Percentiles rank a stretch among this genome's conserved stretches.
These are phyloP conservation scores for Phoma herbarum DNA, from an alignment of 2,329 filamentous ascomycete species.

Conservation along the genomic window DNA sequence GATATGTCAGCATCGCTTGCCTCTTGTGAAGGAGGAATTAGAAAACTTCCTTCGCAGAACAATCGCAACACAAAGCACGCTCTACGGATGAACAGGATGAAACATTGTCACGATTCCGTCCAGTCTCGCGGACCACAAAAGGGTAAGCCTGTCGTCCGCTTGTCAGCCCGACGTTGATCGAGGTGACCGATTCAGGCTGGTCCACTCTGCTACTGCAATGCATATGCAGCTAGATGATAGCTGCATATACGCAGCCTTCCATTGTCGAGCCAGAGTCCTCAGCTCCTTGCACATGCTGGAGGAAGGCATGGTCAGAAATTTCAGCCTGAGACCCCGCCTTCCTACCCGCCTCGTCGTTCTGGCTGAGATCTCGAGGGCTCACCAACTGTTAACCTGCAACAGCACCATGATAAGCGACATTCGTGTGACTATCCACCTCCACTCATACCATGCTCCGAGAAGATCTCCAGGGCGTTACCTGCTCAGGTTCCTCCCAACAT, in stretches of 20 bases:
- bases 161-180: slow-evolving; percentile 31
- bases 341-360: slow-evolving; percentile 15
- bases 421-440: not conserved
- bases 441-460: not conserved
- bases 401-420: not conserved
- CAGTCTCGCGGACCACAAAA: slow-evolving; percentile 10
- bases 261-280: slow-evolving; percentile 35
- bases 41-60: not conserved
- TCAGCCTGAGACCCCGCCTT: slow-evolving; percentile 36
- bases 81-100: not conserved
- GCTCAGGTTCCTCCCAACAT: not conserved
- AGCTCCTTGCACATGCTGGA: slow-evolving; percentile 33
- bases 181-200: slow-evolving; percentile 30
- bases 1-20: not conserved
- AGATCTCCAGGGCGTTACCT: not conserved
- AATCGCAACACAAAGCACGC: not conserved
- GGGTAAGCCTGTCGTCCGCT: slow-evolving; percentile 27
- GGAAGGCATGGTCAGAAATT: slow-evolving; percentile 22
- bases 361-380: slow-evolving; percentile 1
- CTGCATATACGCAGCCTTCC: slow-evolving; percentile 44
- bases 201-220: slow-evolving; percentile 42
- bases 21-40: not conserved
- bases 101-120: not conserved
- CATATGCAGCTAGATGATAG: slow-evolving; percentile 51
- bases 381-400: not conserved